Conservation (phyloP, 2,329 filamentous ascomycete species). For the Alternaria consortialis region DNA sequence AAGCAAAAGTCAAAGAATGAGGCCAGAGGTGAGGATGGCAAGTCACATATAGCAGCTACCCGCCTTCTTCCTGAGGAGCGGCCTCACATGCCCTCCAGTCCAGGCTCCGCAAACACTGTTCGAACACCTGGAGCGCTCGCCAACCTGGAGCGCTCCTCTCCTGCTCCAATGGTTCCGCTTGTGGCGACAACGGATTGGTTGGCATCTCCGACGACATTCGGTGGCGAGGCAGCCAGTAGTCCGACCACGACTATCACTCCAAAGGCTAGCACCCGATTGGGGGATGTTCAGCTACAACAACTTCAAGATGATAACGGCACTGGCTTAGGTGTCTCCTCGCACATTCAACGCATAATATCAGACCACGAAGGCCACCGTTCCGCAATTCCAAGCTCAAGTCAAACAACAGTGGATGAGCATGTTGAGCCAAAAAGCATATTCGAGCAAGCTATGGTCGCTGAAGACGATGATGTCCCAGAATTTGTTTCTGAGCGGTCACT, state of each 20-base stretch:
- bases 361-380: conserved; percentile 4
- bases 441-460: conserved; percentile 11
- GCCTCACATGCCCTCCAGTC: conserved; percentile 35
- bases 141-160: conserved; percentile 28
- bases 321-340: neutral
- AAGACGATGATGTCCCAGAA: conserved; percentile 53
- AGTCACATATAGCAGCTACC: conserved; percentile 6
- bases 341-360: neutral
- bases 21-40: conserved; percentile 17
- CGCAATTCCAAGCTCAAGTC: conserved; percentile 52
- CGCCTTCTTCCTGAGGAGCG: conserved; percentile 20
- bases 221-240: neutral
- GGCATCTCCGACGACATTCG: neutral
- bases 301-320: neutral
- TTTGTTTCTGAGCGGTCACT: conserved; percentile 55
- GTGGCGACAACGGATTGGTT: neutral
- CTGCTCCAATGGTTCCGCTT: conserved; percentile 21
- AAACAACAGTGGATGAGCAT: conserved; percentile 54
- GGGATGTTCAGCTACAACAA: neutral
- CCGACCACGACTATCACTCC: conserved; percentile 15
- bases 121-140: conserved; percentile 26
- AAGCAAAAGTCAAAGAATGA: conserved; percentile 33
- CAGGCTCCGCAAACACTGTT: conserved; percentile 22
- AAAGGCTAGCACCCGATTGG: neutral
- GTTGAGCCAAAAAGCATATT: conserved; percentile 23